These are phyloP conservation scores for Angophora floribunda DNA, from an alignment of 345 rosid species.

Conservation along the genomic window DNA sequence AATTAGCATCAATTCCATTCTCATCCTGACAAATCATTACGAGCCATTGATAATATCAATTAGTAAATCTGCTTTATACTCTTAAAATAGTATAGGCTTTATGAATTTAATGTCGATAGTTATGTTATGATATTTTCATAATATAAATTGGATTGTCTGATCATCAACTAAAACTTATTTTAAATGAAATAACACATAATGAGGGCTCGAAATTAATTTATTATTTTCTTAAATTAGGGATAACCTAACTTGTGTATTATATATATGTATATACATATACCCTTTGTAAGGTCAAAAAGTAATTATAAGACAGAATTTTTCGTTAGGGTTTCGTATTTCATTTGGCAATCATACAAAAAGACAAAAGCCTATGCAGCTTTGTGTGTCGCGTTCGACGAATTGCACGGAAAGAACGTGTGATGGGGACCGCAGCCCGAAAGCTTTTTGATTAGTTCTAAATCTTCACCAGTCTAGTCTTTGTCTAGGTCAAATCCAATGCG, in stretches of 20 bases:
- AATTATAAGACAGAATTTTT: not conserved
- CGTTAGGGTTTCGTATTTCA: not conserved
- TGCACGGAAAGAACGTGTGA: not conserved
- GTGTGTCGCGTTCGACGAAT: not conserved
- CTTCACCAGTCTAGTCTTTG: not conserved
- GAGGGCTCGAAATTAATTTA: too few species aligned
- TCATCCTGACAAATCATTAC: fast-evolving
- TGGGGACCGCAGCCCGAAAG: not conserved
- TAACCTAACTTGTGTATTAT: too few species aligned
- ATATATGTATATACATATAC: too few species aligned
- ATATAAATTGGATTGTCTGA: not conserved
- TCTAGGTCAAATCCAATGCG: not conserved
- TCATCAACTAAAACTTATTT: not conserved
- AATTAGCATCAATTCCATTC: fast-evolving
- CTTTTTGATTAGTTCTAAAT: not conserved
- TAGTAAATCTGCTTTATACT: fast-evolving
- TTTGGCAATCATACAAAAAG: not conserved
- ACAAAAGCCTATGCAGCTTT: not conserved
- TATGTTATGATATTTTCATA: not conserved
- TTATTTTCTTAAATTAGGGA: too few species aligned
- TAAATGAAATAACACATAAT: too few species aligned
- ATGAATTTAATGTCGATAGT: not conserved
- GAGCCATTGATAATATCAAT: fast-evolving
- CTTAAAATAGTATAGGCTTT: not conserved
- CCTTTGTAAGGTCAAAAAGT: not conserved